These are phyloP conservation scores for Biscutella auriculata DNA, from an alignment of 441 rosid species.

Conservation along the genomic window DNA sequence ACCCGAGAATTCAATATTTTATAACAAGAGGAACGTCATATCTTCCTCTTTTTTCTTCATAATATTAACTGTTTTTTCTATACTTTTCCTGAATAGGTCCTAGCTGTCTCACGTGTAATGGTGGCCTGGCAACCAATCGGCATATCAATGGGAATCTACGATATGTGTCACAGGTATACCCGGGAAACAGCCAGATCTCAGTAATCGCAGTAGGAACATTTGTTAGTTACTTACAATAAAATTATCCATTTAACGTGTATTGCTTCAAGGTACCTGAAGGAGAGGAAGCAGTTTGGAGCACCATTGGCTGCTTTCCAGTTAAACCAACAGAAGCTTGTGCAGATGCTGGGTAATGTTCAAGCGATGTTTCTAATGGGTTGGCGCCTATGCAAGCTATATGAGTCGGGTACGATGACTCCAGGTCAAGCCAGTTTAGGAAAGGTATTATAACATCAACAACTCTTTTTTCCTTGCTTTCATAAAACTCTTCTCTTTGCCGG, in stretches of 20 bases:
- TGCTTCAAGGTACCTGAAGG: constrained; percentile 54
- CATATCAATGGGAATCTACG: constrained; percentile 85
- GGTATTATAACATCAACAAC: constrained; percentile 32
- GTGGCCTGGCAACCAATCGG: constrained; percentile 97
- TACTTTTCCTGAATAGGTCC: constrained; percentile 35
- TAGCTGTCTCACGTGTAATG: constrained; percentile 88
- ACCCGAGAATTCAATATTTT: background rate
- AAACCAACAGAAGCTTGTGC: constrained; percentile 86
- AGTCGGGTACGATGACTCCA: constrained; percentile 68
- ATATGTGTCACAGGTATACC: constrained; percentile 85
- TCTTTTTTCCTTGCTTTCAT: background rate
- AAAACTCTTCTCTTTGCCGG: background rate
- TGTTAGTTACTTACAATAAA: background rate
- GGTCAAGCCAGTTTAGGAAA: constrained; percentile 96
- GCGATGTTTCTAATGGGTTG: constrained; percentile 88
- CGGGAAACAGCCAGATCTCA: background rate
- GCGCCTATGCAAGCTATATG: constrained; percentile 89
- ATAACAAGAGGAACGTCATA: background rate
- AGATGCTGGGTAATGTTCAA: constrained; percentile 79
- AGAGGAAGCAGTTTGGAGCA: constrained; percentile 95
- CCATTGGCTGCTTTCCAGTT: constrained; percentile 87
- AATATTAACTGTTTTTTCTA: background rate
- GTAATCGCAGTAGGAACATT: background rate
- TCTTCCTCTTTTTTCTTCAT: background rate
- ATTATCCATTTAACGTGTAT: background rate